Conservation (phyloP, 2,329 filamentous ascomycete genomes). For the Cephalotrichum gorgonifer region DNA sequence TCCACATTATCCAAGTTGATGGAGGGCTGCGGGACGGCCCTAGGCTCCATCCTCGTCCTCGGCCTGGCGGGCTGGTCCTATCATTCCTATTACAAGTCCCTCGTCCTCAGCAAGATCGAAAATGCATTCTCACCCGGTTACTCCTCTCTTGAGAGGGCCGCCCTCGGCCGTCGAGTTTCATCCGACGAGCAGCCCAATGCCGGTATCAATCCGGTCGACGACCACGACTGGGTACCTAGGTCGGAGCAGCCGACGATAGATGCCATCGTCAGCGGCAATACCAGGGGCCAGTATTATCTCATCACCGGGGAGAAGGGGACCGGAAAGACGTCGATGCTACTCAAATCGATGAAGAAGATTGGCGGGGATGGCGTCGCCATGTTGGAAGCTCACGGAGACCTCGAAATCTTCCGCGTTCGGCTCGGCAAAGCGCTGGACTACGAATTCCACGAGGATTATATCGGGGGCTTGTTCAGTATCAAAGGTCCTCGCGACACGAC, state of each 20-base stretch:
- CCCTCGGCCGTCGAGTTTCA: conserved; percentile 47
- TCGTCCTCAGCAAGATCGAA: conserved; percentile 87
- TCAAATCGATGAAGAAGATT: conserved; percentile 90
- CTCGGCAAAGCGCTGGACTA: conserved; percentile 92
- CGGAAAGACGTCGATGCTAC: conserved; percentile 90
- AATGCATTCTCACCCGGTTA: conserved; percentile 88
- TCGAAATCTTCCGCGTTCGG: conserved; percentile 88
- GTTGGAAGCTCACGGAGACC: conserved; percentile 91
- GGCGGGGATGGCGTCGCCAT: conserved; percentile 84
- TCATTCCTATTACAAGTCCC: conserved; percentile 76
- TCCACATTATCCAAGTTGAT: conserved; percentile 58
- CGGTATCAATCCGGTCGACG: no score
- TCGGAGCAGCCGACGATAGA: conserved; percentile 77
- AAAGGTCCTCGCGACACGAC: conserved; percentile 85
- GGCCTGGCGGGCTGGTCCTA: conserved; percentile 65
- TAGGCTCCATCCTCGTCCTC: conserved; percentile 63
- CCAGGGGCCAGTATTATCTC: conserved; percentile 78
- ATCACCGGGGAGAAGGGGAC: conserved; percentile 93
- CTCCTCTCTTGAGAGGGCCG: conserved; percentile 73
- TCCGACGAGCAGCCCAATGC: conserved; percentile 24
- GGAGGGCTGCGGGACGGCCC: conserved; percentile 64
- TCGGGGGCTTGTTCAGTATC: conserved; percentile 91
- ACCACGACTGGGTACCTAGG: conserved; percentile 74
- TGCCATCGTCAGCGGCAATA: conserved; percentile 62
- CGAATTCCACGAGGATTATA: conserved; percentile 96